Percentiles rank a stretch among this genome's conserved stretches.
Evolutionary conservation across 1,284 basidiomycete genomes (phyloP).

Genomic region (Ustilago tritici): DNA sequence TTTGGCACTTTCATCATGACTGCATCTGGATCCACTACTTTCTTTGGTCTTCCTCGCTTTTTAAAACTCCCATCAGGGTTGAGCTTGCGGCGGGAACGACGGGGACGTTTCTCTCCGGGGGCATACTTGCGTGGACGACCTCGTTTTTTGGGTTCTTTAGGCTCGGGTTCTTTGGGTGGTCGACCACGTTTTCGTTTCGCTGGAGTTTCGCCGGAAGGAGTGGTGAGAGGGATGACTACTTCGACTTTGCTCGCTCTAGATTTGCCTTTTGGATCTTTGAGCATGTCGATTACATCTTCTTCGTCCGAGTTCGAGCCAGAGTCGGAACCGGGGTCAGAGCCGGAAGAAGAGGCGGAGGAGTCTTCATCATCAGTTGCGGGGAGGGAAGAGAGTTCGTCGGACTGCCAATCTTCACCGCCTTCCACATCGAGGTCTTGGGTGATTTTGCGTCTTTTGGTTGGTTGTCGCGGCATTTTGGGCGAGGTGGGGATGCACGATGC

Average conservation of each 20-base stretch:
- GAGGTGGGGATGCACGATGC: neutral
- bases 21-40: conserved; percentile 37
- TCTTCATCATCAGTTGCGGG: conserved; percentile 34
- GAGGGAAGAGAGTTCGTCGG: conserved; percentile 46
- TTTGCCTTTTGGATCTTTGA: conserved; percentile 26
- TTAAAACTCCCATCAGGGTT: conserved; percentile 42
- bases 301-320: conserved; percentile 34
- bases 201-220: conserved; percentile 11
- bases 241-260: conserved; percentile 18
- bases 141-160: conserved; percentile 41
- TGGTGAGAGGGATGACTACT: conserved; percentile 31
- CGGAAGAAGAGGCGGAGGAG: conserved; percentile 18
- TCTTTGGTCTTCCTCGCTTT: conserved; percentile 46
- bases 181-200: conserved; percentile 36
- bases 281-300: conserved; percentile 42
- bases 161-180: conserved; percentile 23
- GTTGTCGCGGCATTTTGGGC: conserved; percentile 32
- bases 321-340: conserved; percentile 16
- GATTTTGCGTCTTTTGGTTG: conserved; percentile 38
- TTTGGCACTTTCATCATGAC: conserved; percentile 44
- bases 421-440: conserved; percentile 34
- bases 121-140: conserved; percentile 49
- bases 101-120: conserved; percentile 26
- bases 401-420: conserved; percentile 48
- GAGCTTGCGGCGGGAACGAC: conserved; percentile 31